Evolutionary conservation across 2,329 filamentous ascomycete species (phyloP).

Genomic region (Aspergillus tamarii): DNA sequence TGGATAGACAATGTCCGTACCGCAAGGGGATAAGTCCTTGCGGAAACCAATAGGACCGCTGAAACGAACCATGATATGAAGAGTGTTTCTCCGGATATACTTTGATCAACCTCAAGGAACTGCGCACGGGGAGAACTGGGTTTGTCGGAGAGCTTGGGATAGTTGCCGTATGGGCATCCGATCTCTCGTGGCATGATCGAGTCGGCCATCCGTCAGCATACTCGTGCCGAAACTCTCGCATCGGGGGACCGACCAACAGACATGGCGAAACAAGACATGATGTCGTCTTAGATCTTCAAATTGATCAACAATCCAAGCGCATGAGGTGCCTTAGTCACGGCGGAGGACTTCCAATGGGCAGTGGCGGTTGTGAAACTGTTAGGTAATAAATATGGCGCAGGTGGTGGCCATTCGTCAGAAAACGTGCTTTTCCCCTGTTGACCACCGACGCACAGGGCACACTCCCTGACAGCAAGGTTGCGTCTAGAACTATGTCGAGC

Average conservation of each 20-base stretch:
- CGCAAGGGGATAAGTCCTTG: background rate
- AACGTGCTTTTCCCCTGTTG: slow-evolving; percentile 7
- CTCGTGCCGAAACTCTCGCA: slow-evolving; percentile 17
- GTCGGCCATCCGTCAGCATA: slow-evolving; percentile 17
- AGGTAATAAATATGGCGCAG: slow-evolving; percentile 35
- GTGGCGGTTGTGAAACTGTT: slow-evolving; percentile 30
- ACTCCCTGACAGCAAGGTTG: slow-evolving; percentile 12
- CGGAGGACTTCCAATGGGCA: slow-evolving; percentile 18
- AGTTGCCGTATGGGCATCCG: slow-evolving; percentile 8
- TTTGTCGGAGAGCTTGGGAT: background rate
- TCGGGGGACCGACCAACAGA: slow-evolving; percentile 14
- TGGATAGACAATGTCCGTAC: background rate
- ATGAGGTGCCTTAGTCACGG: slow-evolving; percentile 8
- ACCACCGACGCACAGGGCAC: slow-evolving; percentile 11
- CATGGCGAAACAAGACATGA: slow-evolving; percentile 1
- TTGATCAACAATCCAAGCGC: slow-evolving; percentile 8
- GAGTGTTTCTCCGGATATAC: background rate
- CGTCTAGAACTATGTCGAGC: slow-evolving; percentile 22
- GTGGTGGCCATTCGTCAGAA: slow-evolving; percentile 29
- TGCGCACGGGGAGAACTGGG: background rate
- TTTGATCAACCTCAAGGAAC: background rate
- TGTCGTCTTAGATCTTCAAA: slow-evolving; percentile 5
- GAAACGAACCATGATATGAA: background rate
- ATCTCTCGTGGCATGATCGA: slow-evolving; percentile 18
- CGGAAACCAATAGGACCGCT: background rate